Evolutionary conservation across 2,329 filamentous ascomycete genomes (phyloP), one percentile per base, ranked within the genome.

Genomic region (Talaromyces sp.): DNA sequence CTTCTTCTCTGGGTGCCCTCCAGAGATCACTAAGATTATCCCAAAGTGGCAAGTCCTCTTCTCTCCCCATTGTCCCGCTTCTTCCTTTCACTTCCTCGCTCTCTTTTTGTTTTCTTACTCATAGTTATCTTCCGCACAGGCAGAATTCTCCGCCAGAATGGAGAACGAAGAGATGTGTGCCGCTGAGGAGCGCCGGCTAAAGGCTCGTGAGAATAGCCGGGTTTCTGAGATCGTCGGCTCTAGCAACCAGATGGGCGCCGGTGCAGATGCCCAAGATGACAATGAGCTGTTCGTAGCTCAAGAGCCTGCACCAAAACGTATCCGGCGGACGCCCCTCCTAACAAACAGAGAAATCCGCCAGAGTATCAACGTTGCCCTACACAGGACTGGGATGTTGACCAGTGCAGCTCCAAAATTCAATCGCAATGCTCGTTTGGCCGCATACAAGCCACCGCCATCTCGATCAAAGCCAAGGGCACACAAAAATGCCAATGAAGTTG

Each of bases 401-500:
- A 57, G 24, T 29, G 41, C 50, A 10, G 41, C 59, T 14, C 21
- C 11, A 17, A 21, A 29, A 29, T 52, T 26, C 24, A 27, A 52
- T 3, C 12, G 2, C 24, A 27, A 2, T 24, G 10, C 24, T 29
- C 6, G 14, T 19, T 31, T 21, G 41, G 11, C 2, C 1, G 10
- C 43, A 46, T 24, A 2, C 19, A 24, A 24, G 3, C 5, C n/a
- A 41, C 17, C 35, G 50, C 14, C 27, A 32, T 9, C 17, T 21
- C 35, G 6, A 32, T 8, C 11, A 51, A 57, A n/a, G 35, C 29
- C 32, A 0, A 59, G 61, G 26, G 38, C 51, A 11, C 54, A 59
- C n/a, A 56, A 54, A 7, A 31, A 59, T 50, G 52, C 32, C 5
- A 57, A 51, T 8, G 48, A 57, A n/a, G 56, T 70, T 48, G 66